Evolutionary conservation across 2,329 filamentous ascomycete genomes (phyloP).

Genomic region (Colletotrichum nymphaeae): DNA sequence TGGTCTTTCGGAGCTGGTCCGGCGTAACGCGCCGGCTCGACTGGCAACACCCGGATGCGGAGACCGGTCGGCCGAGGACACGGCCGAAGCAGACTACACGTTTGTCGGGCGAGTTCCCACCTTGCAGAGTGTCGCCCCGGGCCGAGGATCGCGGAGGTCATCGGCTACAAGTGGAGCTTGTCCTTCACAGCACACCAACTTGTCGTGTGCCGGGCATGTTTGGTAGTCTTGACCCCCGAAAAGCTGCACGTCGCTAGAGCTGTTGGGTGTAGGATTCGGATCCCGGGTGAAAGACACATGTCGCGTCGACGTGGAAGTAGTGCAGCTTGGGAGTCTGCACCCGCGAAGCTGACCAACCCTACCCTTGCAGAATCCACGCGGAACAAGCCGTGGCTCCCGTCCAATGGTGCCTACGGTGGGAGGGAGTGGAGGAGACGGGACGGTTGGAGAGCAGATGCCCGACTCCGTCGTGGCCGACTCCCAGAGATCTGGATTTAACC

Average conservation of each 20-base stretch:
- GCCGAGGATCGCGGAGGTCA: background rate
- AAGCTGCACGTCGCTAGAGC: background rate
- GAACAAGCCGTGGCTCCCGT: slow-evolving; percentile 1
- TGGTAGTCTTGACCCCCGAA: background rate
- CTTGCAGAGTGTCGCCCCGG: background rate
- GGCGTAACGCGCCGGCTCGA: background rate
- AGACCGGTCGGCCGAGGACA: background rate
- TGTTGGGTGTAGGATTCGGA: slow-evolving; percentile 1
- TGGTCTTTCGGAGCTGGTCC: background rate
- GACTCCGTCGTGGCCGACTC: background rate
- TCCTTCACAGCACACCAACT: background rate
- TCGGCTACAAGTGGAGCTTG: background rate
- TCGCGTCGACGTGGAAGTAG: background rate
- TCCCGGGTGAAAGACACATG: background rate
- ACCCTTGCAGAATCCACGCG: background rate
- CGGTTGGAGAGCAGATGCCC: background rate
- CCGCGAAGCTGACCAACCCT: background rate
- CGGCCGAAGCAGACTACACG: background rate
- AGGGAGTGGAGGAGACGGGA: background rate
- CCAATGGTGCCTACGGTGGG: background rate
- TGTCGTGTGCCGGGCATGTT: background rate
- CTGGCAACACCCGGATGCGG: background rate
- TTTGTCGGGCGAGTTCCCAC: background rate
- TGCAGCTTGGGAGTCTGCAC: background rate
- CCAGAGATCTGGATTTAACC: background rate